Conservation (phyloP, 2,329 filamentous ascomycete species). For the Colletotrichum liaoningense region DNA sequence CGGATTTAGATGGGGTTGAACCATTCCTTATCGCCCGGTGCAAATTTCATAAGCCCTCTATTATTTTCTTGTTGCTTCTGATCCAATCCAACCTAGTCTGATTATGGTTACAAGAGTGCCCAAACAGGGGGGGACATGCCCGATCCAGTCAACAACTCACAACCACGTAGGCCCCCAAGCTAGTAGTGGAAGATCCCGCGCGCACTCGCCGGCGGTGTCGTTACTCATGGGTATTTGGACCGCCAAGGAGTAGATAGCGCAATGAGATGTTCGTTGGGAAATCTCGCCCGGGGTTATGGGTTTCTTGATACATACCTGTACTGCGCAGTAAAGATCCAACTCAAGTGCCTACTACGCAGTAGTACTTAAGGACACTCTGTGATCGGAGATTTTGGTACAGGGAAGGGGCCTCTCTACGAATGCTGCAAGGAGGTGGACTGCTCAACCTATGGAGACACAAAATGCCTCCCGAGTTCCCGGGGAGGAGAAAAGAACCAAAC, state of each 20-base stretch:
- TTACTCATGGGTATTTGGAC: constrained; percentile 10
- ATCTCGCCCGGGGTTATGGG: neutral
- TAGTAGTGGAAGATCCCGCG: constrained; percentile 27
- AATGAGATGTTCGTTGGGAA: constrained; percentile 9
- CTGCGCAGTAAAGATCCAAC: neutral
- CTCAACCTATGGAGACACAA: neutral
- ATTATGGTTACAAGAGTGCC: neutral
- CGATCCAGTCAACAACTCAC: constrained; percentile 5
- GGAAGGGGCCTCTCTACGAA: neutral
- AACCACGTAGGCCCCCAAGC: constrained; percentile 13
- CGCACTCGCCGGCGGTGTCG: constrained; percentile 14
- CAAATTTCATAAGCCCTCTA: neutral
- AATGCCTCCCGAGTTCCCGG: neutral
- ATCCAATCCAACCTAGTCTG: constrained; percentile 24
- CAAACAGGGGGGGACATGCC: neutral
- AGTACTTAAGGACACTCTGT: neutral
- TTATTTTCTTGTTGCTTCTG: neutral
- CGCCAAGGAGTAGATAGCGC: constrained; percentile 7
- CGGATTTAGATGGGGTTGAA: neutral
- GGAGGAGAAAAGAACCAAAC: neutral
- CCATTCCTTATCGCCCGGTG: constrained; percentile 24
- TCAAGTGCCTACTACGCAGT: neutral
- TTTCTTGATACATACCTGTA: neutral
- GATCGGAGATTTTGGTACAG: neutral
- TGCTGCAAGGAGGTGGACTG: neutral